Percentiles rank a stretch among this genome's conserved stretches.
phyloP scores from a whole-genome alignment of 2,329 filamentous ascomycete species.

The Coniochaeta prunicola region DNA sequence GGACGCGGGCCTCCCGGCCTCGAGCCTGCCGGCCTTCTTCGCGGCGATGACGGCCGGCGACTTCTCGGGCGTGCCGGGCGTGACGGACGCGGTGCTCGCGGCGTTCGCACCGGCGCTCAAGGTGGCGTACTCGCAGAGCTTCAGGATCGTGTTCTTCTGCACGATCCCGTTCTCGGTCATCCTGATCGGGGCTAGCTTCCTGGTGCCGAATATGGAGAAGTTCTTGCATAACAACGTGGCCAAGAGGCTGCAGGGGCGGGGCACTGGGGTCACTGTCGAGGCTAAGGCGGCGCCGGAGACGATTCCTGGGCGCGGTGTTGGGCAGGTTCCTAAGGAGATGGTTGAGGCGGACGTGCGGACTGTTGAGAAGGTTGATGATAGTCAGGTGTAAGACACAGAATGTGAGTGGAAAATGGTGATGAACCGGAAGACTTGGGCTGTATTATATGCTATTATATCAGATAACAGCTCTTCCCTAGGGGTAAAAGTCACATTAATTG shows the following conservation, averaged over 20 bases:
- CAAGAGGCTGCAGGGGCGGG: constrained; percentile 28
- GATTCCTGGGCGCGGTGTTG: not conserved
- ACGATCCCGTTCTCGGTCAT: constrained; percentile 31
- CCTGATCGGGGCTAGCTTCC: constrained; percentile 26
- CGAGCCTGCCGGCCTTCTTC: constrained; percentile 24
- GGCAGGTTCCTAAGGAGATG: not conserved
- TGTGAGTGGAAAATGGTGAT: not conserved
- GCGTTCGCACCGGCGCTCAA: constrained; percentile 26
- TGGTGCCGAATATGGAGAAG: constrained; percentile 33
- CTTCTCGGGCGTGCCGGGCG: constrained; percentile 23
- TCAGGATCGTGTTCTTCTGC: constrained; percentile 33
- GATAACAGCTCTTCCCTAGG: not conserved
- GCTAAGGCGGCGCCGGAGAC: not conserved
- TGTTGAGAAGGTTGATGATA: not conserved
- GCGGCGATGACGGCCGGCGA: constrained; percentile 22
- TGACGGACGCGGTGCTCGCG: constrained; percentile 23
- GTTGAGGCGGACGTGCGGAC: not conserved
- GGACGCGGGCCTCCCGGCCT: constrained; percentile 25
- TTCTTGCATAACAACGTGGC: constrained; percentile 35
- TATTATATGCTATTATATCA: not conserved
- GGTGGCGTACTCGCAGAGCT: constrained; percentile 33
- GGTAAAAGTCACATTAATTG: too few species aligned
- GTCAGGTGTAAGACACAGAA: not conserved
- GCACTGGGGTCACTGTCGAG: not conserved
- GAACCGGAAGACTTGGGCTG: not conserved